Conservation (phyloP, 2,329 filamentous ascomycete genomes). For the Apiospora sp. region DNA sequence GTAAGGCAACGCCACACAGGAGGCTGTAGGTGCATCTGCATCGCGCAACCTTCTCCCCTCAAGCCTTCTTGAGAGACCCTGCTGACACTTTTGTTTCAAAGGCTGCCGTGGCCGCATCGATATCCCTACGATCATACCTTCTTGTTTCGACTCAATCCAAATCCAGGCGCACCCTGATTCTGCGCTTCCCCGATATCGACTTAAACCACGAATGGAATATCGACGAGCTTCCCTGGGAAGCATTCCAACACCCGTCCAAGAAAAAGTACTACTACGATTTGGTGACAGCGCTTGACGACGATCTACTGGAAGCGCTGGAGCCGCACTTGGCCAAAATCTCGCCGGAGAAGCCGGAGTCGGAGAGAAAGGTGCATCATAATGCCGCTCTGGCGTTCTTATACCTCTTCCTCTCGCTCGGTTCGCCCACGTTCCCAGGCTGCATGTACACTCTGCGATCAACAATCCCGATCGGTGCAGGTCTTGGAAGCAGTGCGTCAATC, state of each 20-base stretch:
- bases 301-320: conserved; percentile 81
- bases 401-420: conserved; percentile 87
- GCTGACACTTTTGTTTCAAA: conserved; percentile 42
- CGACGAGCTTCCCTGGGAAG: conserved; percentile 85
- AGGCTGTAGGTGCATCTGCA: neutral
- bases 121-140: conserved; percentile 94
- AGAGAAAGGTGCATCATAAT: conserved; percentile 83
- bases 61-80: neutral
- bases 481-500: conserved; percentile 95
- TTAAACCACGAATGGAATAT: conserved; percentile 95
- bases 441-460: conserved; percentile 93
- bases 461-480: conserved; percentile 88
- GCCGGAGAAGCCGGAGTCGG: conserved; percentile 67
- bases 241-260: conserved; percentile 81
- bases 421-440: conserved; percentile 78
- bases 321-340: conserved; percentile 81
- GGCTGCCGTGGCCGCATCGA: conserved; percentile 92
- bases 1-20: conserved; percentile 51
- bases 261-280: conserved; percentile 96
- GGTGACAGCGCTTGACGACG: conserved; percentile 82
- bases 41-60: neutral
- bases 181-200: conserved; percentile 91
- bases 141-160: conserved; percentile 95
- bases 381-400: conserved; percentile 91
- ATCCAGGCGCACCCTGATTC: conserved; percentile 84